Evolutionary conservation across 371 early-diverging fungal genomes (phyloP), one percentile per base, ranked within the genome.

Genomic region (Mortierella sp.): DNA sequence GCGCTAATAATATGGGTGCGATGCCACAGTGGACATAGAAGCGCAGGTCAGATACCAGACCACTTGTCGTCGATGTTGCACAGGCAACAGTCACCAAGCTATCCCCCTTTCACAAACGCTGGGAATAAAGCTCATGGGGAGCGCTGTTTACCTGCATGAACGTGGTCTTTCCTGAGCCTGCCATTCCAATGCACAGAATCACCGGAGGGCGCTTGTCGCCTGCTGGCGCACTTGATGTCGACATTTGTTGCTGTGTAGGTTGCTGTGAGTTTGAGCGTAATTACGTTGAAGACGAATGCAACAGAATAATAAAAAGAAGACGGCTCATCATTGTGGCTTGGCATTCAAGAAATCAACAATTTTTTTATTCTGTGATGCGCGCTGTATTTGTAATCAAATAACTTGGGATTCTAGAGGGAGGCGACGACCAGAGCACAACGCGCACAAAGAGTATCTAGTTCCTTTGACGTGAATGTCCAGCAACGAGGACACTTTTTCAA

Each of bases 81-180:
- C 49, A 27, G 26, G 41, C 14, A 28, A 14, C 31, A 28, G 21
- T 37, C n/a, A 48, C 49, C 46, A 11, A 28, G 23, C 30, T 41
- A 23, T 14, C 39, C 19, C 43, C 28, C 19, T 59, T 37, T 51
- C 14, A 46, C 12, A 46, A 34, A 26, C 23, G 7, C 44, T 44
- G 21, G 9, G 17, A 3, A 44, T 19, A 9, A 21, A n/a, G 8
- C 44, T 15, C 44, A 17, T 9, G 17, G 19, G 8, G 21, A 19
- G 8, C 15, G 14, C 32, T 2, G 8, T 27, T 68, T 89, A 91
- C 94, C 90, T 99, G 98, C 92, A 97, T 94, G 84, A 99, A 95
- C 7, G 99, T 97, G 7, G 98, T 97, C 79, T 99, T 99, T 53
- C 99, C 99, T 19, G 95, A 93, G 26, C 99, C 99, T 17, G 99